Conservation (phyloP, 2,329 filamentous ascomycete species). For the Mollisiaceae sp. region DNA sequence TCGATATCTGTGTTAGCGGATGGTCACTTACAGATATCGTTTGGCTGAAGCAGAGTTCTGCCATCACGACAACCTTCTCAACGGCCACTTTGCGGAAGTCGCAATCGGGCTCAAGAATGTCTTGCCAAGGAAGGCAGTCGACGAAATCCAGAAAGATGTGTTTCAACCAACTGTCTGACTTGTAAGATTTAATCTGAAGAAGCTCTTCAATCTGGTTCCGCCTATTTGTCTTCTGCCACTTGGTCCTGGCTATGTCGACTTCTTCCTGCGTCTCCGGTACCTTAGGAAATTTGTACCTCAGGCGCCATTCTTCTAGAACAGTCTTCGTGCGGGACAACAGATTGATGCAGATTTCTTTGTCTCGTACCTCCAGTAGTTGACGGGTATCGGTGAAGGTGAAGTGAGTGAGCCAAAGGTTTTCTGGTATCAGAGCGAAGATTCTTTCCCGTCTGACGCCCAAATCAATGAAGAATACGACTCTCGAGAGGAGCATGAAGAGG, state of each 20-base stretch:
- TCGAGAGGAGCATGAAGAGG: constrained; percentile 2
- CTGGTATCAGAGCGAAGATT: constrained; percentile 8
- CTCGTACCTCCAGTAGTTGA: constrained; percentile 3
- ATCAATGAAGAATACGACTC: constrained; percentile 7
- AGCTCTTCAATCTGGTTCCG: neutral
- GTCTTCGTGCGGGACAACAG: constrained; percentile 10
- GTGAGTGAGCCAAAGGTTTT: constrained; percentile 14
- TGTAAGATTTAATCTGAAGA: constrained; percentile 1
- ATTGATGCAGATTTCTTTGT: constrained; percentile 4
- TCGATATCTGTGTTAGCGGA: neutral
- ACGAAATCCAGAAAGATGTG: constrained; percentile 9
- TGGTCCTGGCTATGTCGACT: neutral
- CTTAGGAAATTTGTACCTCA: constrained; percentile 12
- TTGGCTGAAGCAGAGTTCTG: constrained; percentile 1
- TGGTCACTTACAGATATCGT: neutral
- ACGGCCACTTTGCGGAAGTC: neutral
- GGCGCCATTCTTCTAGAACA: constrained; percentile 19
- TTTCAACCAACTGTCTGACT: constrained; percentile 15
- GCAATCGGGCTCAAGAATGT: neutral
- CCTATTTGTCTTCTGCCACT: neutral
- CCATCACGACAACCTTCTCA: neutral
- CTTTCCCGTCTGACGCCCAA: neutral
- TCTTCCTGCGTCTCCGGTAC: constrained; percentile 13
- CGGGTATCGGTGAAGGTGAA: constrained; percentile 12
- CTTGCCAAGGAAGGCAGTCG: neutral